Conservation (phyloP, 495 filamentous ascomycete species). For the Annulohypoxylon bovei region DNA sequence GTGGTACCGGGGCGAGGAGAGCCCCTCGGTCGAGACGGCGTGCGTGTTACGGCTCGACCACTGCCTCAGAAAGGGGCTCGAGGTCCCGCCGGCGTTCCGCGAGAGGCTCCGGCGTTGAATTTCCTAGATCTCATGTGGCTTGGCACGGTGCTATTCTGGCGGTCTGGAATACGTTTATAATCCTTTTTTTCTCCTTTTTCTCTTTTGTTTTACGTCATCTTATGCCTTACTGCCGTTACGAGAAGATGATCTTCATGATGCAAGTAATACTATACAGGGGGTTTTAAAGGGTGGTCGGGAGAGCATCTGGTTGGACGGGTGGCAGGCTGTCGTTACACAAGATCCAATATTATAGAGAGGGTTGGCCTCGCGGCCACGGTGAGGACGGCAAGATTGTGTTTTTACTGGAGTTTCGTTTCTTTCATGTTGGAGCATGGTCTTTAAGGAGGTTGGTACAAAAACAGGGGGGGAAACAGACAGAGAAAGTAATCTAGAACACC, state of each 20-base stretch:
- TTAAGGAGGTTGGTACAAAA: background rate
- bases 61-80: slow-evolving; percentile 25
- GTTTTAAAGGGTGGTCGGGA: slow-evolving; percentile 23
- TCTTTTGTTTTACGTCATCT: background rate
- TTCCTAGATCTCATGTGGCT: background rate
- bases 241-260: slow-evolving; percentile 35
- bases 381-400: slow-evolving; percentile 2
- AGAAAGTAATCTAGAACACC: background rate
- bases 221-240: slow-evolving; percentile 31
- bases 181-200: background rate
- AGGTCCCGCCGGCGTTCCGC: slow-evolving; percentile 30
- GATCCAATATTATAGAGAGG: slow-evolving; percentile 21
- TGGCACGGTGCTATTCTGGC: background rate
- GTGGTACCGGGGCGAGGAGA: slow-evolving; percentile 73
- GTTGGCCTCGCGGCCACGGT: slow-evolving; percentile 33
- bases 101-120: slow-evolving; percentile 23
- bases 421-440: background rate
- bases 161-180: background rate
- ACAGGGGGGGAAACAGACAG: background rate
- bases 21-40: slow-evolving; percentile 35
- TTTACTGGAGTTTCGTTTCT: background rate
- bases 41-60: slow-evolving; percentile 35
- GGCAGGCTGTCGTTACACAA: slow-evolving; percentile 27
- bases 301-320: slow-evolving; percentile 36
- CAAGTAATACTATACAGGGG: slow-evolving; percentile 23